These are phyloP conservation scores for Stropharia rugosoannulata DNA, from an alignment of 768 basidiomycete species.

Conservation along the genomic window DNA sequence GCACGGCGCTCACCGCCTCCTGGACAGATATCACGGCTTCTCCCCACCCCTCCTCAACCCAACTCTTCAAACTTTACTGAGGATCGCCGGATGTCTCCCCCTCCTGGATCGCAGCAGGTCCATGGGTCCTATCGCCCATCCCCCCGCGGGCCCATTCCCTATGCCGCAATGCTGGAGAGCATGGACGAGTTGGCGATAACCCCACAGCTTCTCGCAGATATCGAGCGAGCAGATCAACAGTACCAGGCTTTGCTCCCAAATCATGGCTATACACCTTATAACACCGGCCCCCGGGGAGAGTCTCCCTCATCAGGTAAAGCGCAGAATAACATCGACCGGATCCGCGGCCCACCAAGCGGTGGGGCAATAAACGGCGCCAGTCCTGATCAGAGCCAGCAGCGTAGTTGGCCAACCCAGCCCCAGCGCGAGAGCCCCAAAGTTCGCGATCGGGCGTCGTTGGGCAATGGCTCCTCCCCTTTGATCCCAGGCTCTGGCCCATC, in stretches of 20 bases:
- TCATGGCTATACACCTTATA: slow-evolving; percentile 28
- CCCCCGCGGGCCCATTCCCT: slow-evolving; percentile 53
- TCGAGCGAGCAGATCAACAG: slow-evolving; percentile 69
- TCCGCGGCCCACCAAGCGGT: slow-evolving; percentile 35
- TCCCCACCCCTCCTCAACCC: slow-evolving; percentile 47
- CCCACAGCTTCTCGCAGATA: slow-evolving; percentile 66
- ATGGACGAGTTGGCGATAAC: slow-evolving; percentile 57
- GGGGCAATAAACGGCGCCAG: slow-evolving; percentile 41
- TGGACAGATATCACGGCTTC: slow-evolving; percentile 31
- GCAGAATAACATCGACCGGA: slow-evolving; percentile 48
- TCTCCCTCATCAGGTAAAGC: slow-evolving; percentile 50
- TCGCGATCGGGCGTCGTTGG: slow-evolving; percentile 42
- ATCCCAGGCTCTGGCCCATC: slow-evolving; percentile 33
- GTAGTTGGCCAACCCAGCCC: slow-evolving; percentile 15
- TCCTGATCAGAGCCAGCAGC: slow-evolving; percentile 43
- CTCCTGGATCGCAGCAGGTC: slow-evolving; percentile 30
- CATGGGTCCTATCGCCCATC: slow-evolving; percentile 58
- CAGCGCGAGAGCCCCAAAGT: slow-evolving; percentile 47
- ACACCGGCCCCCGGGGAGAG: slow-evolving; percentile 25
- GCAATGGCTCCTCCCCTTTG: slow-evolving; percentile 28
- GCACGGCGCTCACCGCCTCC: slow-evolving; percentile 38
- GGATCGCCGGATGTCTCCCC: slow-evolving; percentile 34
- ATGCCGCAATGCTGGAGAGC: slow-evolving; percentile 53
- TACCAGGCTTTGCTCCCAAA: slow-evolving; percentile 31
- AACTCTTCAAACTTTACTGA: slow-evolving; percentile 31